phyloP scores from a whole-genome alignment of 345 rosid genomes.

The Theobroma cacao region DNA sequence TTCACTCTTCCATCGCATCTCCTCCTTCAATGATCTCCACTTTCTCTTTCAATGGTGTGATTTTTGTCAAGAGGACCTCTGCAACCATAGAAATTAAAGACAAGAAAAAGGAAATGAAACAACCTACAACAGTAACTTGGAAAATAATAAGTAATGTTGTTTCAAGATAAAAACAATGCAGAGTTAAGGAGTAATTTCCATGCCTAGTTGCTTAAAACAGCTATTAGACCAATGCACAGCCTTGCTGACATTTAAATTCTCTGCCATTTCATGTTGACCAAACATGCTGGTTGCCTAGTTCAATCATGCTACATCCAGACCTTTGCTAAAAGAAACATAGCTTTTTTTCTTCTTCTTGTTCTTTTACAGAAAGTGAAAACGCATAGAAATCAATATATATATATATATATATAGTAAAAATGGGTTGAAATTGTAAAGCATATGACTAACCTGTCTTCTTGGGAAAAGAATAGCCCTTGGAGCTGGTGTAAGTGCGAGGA shows the following conservation, averaged over 20 bases:
- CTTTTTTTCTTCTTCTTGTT: not conserved
- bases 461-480: slow-evolving; percentile 59
- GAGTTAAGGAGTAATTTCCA: not conserved
- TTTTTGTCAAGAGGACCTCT: slow-evolving; percentile 75
- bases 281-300: not conserved
- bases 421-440: not conserved
- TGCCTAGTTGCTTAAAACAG: too few relatives aligned
- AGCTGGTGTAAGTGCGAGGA: slow-evolving; percentile 62
- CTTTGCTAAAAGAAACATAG: not conserved
- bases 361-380: not conserved
- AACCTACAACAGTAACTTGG: not conserved
- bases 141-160: not conserved
- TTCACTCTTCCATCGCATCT: slow-evolving; percentile 78
- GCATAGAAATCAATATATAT: not conserved
- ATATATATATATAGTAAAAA: not conserved
- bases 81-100: slow-evolving; percentile 21
- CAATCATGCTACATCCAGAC: not conserved
- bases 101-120: not conserved
- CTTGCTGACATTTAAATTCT: not conserved
- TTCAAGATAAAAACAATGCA: not conserved
- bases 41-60: slow-evolving; percentile 55
- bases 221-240: not conserved
- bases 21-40: slow-evolving; percentile 54
- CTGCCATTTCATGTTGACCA: not conserved
- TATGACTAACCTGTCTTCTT: slow-evolving; percentile 61